Evolutionary conservation across 2,329 filamentous ascomycete genomes (phyloP), one percentile per base, ranked within the genome.

Genomic region (Ceratocystis cacaofunesta): DNA sequence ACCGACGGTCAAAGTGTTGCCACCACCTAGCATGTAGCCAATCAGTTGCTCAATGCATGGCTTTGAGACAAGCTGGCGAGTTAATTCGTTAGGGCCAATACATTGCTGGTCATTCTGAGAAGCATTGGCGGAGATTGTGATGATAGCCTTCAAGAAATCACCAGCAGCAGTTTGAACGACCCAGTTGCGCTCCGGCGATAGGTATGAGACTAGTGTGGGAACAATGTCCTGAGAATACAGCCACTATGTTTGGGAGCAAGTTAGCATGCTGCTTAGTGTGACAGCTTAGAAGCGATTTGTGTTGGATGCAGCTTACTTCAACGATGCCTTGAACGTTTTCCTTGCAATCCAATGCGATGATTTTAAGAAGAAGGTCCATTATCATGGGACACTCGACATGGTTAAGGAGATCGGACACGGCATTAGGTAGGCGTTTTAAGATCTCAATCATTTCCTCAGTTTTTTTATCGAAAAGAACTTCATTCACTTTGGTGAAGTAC

Each of bases 41-140:
- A 97, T 90, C n/a, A 99, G 82, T 67, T 85, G 85, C 72, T 92
- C 83, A 63, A 96, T 85, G 71, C 92, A 97, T 17, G 84, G 76
- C 68, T 88, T 84, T 0, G 94, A 97, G 1, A 99, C 94, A 3
- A 99, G 82, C 75, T 99, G 91, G 50, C 94, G 86, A 4, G 94
- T 99, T 62, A 99, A 82, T 73, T 96, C 94, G 74, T 99, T 99
- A 3, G 94, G 94, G 2, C 94, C 94, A 73, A 99, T 97, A 71
- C 95, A 96, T n/a, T 92, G 94, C 73, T 96, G 92, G 72, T 99
- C 94, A 72, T 96, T 95, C 71, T 96, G 94, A 1, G 92, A 96
- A 2, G 94, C 94, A 72, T 99, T 99, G 68, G 94, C 94, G 1
- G 94, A 97, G 67, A 99, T 96, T 30, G 94, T 99, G 70, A 99